Conservation (phyloP, 1,139 yeast species). For the Saccharomyces uvarum region DNA sequence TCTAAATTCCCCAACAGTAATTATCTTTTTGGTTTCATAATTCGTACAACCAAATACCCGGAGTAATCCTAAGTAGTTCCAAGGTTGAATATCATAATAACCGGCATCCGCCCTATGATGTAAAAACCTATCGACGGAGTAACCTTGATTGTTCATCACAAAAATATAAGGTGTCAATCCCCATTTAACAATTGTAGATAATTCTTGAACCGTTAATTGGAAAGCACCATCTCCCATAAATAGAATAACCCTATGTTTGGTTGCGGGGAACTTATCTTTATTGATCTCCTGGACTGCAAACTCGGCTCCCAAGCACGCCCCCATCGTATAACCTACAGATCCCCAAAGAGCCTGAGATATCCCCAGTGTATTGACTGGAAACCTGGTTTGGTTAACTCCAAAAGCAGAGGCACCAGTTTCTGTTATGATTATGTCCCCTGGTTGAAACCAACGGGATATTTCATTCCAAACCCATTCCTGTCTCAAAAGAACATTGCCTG, state of each 20-base stretch:
- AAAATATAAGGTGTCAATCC: constrained; percentile 69
- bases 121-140: constrained; percentile 78
- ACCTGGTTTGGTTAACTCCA: constrained; percentile 69
- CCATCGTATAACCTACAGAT: constrained; percentile 78
- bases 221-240: constrained; percentile 88
- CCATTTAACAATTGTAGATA: constrained; percentile 75
- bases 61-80: constrained; percentile 65
- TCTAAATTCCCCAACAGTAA: constrained; percentile 44
- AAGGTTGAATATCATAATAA: constrained; percentile 74
- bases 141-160: constrained; percentile 77
- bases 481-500: constrained; percentile 38
- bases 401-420: constrained; percentile 90
- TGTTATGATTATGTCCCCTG: constrained; percentile 70
- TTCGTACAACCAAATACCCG: constrained; percentile 61
- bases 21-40: constrained; percentile 52
- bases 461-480: constrained; percentile 83
- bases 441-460: constrained; percentile 63
- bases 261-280: constrained; percentile 32
- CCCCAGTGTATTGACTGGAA: constrained; percentile 63
- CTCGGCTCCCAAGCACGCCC: constrained; percentile 77
- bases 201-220: constrained; percentile 79
- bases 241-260: constrained; percentile 56
- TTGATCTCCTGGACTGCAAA: constrained; percentile 64
- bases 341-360: constrained; percentile 88
- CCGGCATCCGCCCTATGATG: constrained; percentile 59